phyloP scores from a whole-genome alignment of 2,329 filamentous ascomycete genomes.

The Beauveria brongniartii region DNA sequence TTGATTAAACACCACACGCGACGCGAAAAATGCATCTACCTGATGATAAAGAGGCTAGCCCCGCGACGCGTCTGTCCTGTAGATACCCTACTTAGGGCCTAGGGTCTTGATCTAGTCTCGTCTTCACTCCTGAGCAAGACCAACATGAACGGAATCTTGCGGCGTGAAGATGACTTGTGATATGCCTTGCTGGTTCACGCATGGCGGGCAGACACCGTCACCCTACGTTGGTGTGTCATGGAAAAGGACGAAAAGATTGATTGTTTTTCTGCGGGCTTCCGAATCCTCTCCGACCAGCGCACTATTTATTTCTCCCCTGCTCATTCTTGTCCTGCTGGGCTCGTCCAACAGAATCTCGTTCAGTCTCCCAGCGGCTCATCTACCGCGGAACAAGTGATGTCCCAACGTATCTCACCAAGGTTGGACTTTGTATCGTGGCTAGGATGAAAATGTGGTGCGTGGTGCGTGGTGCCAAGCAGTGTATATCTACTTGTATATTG shows the following conservation, averaged over 20 bases:
- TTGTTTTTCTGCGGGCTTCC: constrained; percentile 14
- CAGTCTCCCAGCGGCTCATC: no score
- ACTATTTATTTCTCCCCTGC: no score
- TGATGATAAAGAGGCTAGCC: neutral
- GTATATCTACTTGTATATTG: neutral
- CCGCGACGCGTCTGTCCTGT: neutral
- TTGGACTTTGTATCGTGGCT: no score
- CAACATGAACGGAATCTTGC: constrained; percentile 16
- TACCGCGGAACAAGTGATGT: no score
- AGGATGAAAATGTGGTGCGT: no score
- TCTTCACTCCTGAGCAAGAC: constrained; percentile 14
- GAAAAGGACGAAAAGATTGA: constrained; percentile 15
- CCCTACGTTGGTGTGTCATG: constrained; percentile 18
- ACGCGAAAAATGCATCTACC: neutral
- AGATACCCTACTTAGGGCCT: no score
- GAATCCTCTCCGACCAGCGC: no score
- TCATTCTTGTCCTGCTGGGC: no score
- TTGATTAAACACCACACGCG: neutral
- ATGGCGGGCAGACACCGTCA: constrained; percentile 21
- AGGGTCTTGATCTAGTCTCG: no score
- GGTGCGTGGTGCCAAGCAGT: neutral
- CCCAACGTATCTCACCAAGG: no score
- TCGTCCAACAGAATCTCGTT: no score
- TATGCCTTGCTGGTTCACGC: constrained; percentile 17
- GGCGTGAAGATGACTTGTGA: constrained; percentile 17